Base-by-base conservation (phyloP, 306 rosid genomes). In the Betula pendula region DNA sequence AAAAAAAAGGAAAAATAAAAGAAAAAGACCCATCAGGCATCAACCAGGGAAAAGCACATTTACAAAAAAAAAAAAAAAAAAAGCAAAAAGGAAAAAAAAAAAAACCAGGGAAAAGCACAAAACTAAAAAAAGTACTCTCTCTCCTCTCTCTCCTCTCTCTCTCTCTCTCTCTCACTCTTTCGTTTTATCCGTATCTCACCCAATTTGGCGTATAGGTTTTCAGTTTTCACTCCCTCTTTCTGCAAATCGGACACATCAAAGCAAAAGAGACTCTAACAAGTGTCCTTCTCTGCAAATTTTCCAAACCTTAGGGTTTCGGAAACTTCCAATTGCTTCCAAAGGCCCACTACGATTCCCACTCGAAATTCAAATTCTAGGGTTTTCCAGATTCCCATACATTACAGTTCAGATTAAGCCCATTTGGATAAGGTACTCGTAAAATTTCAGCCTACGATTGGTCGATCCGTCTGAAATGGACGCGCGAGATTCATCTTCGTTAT, bases 401-500 rank as follows among this genome's bases (percentile, higher is more conserved):
- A 13, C 65, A 27, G 7, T 19, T 60, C 16, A 74, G 83, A 82
- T 82, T 50, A 45, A 55, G 12, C 22, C 24, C 69, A 68, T 75
- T 81, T 29, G 72, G 82, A 74, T 82, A 77, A 73, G 68, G 79
- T 40, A 24, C 42, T 27, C 29, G 19, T 74, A 65, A 52, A 56
- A 24, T 52, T 43, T 38, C 22, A 24, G 77, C 76, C 60, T 80
- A 79, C 43, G 84, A 84, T 92, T 81, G 72, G 73, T 89, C 87
- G 98, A 96, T 96, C 93, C 82, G 78, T 66, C 6, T 59, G 70
- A 33, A 66, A 92, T 96, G 99, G 97, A 93, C 76, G 81, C 81
- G 24, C 88, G 96, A 77, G 96, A 93, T 89, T 90, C 82, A 68
- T 72, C 75, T 8, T 63, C 74, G 0, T 68, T 87, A 7, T 76